Evolutionary conservation across 202 grass and related monocot species (phyloP), one percentile per base, ranked within the genome.

Genomic region (Alloteropsis angusta): DNA sequence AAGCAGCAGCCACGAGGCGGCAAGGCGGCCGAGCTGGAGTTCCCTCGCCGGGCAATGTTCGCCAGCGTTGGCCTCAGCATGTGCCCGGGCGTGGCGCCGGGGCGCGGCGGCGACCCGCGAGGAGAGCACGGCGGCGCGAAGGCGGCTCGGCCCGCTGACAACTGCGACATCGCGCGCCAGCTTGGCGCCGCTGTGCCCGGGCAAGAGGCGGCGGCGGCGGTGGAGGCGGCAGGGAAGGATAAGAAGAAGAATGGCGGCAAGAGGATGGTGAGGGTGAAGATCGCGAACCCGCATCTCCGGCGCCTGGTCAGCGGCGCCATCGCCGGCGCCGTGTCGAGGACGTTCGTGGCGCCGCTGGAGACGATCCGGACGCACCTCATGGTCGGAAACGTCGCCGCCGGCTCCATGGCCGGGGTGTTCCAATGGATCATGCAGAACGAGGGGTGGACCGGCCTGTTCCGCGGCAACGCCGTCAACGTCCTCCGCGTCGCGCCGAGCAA

Each of bases 361-460:
- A 97, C 93, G 18, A 93, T 97, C 71, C 88, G 90, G 47, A 97
- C 86, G 0, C 93, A 97, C 65, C 82, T 97, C 3, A 97, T 97
- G 93, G 93, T 97, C 8, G 93, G 93, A 13, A 87, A 72, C 86
- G 46, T 42, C 81, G 84, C 90, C 35, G 58, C 45, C 25, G 53
- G 84, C 64, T 80, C 88, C 23, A 83, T 88, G 35, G 61, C 18
- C 30, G 93, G 84, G 32, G 90, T 97, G 50, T 91, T 93, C 72
- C 60, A 16, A 5, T 77, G 86, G 58, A 97, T 97, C 56, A 72
- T 91, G 75, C 61, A 68, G 22, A 89, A 82, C 1, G 90, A 93
- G 37, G 90, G 93, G 0, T 93, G 90, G 90, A 85, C 83, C 12
- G 93, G 93, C 36, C 85, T 97, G 22, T 97, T 97, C 73, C 90